phyloP scores from a whole-genome alignment of 2,329 filamentous ascomycete species.

The Microcera coccophila region DNA sequence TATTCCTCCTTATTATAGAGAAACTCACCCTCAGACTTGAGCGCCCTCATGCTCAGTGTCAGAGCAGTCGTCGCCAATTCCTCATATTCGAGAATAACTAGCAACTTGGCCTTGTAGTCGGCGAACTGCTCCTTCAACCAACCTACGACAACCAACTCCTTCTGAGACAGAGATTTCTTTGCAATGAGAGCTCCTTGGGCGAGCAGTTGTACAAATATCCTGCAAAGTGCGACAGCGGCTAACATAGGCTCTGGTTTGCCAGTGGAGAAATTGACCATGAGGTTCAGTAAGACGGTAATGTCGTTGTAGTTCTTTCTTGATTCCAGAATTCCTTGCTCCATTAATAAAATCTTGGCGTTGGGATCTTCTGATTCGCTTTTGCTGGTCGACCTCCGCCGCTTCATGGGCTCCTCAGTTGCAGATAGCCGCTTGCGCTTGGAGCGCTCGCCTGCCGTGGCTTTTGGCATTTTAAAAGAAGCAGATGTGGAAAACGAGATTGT shows the following conservation, averaged over 20 bases:
- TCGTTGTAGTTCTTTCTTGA: slow-evolving; percentile 92
- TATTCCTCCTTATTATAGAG: slow-evolving; percentile 59
- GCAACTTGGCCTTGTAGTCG: slow-evolving; percentile 64
- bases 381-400: slow-evolving; percentile 48
- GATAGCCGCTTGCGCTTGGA: slow-evolving; percentile 52
- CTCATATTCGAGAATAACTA: slow-evolving; percentile 59
- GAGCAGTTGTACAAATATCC: slow-evolving; percentile 79
- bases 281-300: slow-evolving; percentile 67
- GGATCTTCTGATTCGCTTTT: slow-evolving; percentile 49
- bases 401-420: slow-evolving; percentile 43
- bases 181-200: slow-evolving; percentile 67
- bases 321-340: slow-evolving; percentile 78
- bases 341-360: slow-evolving; percentile 63
- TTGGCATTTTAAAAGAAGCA: slow-evolving; percentile 24
- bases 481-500: neutral
- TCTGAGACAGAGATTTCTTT: slow-evolving; percentile 63
- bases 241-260: slow-evolving; percentile 55
- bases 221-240: slow-evolving; percentile 76
- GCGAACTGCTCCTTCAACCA: slow-evolving; percentile 75
- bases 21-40: slow-evolving; percentile 73
- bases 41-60: slow-evolving; percentile 74
- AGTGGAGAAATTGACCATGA: slow-evolving; percentile 44
- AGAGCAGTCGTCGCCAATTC: slow-evolving; percentile 66
- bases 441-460: slow-evolving; percentile 25
- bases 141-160: slow-evolving; percentile 67